Percentiles rank a stretch among this genome's conserved stretches.
phyloP scores from a whole-genome alignment of 208 protist species.

The Crithidia expoeki region DNA sequence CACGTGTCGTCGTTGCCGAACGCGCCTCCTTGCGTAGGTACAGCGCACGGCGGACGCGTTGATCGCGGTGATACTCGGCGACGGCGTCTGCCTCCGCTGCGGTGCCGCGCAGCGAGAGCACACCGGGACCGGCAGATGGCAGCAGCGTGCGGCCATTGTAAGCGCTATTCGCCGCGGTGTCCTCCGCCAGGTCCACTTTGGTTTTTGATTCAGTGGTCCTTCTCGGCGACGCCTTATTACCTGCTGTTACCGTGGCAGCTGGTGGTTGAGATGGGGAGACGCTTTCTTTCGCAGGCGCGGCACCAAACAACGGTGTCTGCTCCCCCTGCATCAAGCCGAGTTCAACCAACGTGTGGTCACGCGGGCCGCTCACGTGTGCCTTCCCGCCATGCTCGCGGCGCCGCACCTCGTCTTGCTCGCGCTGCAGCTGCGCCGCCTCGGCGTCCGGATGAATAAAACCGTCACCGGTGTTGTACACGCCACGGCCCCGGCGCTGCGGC shows the following conservation, averaged over 20 bases:
- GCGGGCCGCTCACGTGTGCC: slow-evolving; percentile 50
- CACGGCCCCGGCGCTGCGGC: slow-evolving; percentile 30
- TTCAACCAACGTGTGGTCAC: slow-evolving; percentile 56
- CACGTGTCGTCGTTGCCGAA: slow-evolving; percentile 12
- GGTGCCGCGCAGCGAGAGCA: slow-evolving; percentile 14
- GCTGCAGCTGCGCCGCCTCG: slow-evolving; percentile 14
- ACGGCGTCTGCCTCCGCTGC: slow-evolving; percentile 26
- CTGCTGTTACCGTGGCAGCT: not conserved
- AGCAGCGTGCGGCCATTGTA: slow-evolving; percentile 19
- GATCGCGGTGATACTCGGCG: slow-evolving; percentile 25
- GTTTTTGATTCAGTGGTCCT: no score
- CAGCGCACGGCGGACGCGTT: slow-evolving; percentile 15
- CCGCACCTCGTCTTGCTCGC: slow-evolving; percentile 18
- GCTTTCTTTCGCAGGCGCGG: not conserved
- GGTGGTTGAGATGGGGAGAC: not conserved
- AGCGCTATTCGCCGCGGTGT: not conserved
- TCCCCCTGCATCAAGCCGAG: slow-evolving; percentile 45
- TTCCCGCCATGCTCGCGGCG: slow-evolving; percentile 32
- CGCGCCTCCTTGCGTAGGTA: not conserved
- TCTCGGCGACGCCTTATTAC: not conserved
- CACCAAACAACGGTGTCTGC: not conserved
- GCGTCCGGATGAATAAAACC: slow-evolving; percentile 36
- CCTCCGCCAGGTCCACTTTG: slow-evolving; percentile 1
- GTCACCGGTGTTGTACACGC: slow-evolving; percentile 37
- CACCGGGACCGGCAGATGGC: slow-evolving; percentile 7